A percentile compares a stretch with the other conserved stretches of the same genome.
Evolutionary conservation across 1,139 yeast species (phyloP).

Genomic region (Williopsis jadinii): DNA sequence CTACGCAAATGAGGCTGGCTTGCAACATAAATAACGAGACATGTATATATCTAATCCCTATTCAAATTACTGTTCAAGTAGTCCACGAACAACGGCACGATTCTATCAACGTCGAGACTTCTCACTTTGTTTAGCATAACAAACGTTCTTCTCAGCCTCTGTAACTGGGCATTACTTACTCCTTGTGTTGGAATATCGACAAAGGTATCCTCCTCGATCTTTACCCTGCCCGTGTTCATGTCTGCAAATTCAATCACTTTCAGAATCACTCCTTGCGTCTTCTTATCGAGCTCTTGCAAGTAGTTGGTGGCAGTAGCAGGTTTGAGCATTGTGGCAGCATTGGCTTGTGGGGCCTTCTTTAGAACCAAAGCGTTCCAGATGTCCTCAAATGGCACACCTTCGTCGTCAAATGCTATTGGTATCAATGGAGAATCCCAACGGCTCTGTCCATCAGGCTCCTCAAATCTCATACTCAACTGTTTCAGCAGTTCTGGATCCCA

Average conservation of each 20-base stretch:
- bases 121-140: conserved; percentile 75
- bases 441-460: conserved; percentile 81
- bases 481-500: conserved; percentile 70
- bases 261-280: conserved; percentile 57
- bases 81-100: conserved; percentile 65
- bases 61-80: conserved; percentile 49
- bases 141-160: conserved; percentile 77
- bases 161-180: conserved; percentile 71
- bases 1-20: conserved; percentile 2
- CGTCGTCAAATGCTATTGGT: conserved; percentile 55
- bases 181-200: conserved; percentile 59
- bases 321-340: conserved; percentile 67
- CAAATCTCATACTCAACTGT: conserved; percentile 78
- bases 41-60: conserved; percentile 13
- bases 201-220: conserved; percentile 31
- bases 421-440: conserved; percentile 96
- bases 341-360: conserved; percentile 59
- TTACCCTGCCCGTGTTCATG: conserved; percentile 45
- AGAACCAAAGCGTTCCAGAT: conserved; percentile 68
- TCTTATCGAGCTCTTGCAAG: conserved; percentile 69
- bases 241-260: conserved; percentile 57
- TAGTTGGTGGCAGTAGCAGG: conserved; percentile 71
- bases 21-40: background rate
- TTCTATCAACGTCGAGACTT: conserved; percentile 56
- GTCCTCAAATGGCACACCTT: conserved; percentile 54